Base-by-base conservation (phyloP, 257 asterid species). In the Leonotis leonurus region DNA sequence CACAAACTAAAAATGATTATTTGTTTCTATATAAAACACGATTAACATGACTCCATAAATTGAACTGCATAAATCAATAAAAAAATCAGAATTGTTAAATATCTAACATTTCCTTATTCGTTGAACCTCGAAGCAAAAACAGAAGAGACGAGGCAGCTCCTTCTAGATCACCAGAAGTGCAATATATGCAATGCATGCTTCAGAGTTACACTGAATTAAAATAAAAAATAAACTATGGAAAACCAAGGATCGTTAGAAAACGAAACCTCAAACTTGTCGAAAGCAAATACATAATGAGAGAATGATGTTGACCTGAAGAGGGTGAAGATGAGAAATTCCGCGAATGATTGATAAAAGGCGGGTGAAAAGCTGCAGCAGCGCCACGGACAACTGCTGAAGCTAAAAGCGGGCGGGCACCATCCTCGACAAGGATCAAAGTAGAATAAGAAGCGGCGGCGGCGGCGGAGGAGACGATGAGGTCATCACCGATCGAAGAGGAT, bases 371-470 rank as follows among this genome's bases (percentile, higher is more conserved):
- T 2, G 74, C 11, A 11, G 67, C 50, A 13, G 57, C 6, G n/a
- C 61, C 26, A 14, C 76, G 63, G 61, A 62, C 44, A 52, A 73
- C 49, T 33, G 67, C 62, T 60, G 80, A 77, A 66, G 51, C 59
- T 61, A 76, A 60, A 50, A 83, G 81, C 8, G 83, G 73, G 14
- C 32, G 62, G 55, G 73, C 53, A n/a, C 24, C 25, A 33, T 70
- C 77, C 18, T 90, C 92, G 70, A 84, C 68, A 50, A 86, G 60
- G 39, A 76, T 59, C 44, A 84, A 30, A 6, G 89, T 74, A 40
- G 85, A 78, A 76, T 72, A 85, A 0, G 97, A 86, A 5, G 78
- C 85, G 22, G 91, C 77, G 72, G 88, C 92, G 3, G 81, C 86
- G 30, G 95, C 73, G 51, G 95, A 74, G 44, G 95, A 85, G 32